These are phyloP conservation scores for Gossypium bickii DNA, from an alignment of 345 rosid species.

Conservation along the genomic window DNA sequence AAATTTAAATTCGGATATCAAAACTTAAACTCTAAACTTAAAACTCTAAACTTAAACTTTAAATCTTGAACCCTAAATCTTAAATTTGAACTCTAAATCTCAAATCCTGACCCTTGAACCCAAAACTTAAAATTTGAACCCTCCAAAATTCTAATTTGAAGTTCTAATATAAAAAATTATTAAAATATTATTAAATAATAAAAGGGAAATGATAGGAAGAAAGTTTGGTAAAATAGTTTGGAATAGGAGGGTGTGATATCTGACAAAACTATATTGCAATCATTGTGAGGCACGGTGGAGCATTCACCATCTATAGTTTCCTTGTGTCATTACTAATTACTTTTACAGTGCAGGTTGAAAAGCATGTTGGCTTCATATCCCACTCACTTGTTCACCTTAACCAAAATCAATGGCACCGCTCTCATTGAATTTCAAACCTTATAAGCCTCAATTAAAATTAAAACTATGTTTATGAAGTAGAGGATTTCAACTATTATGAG, in stretches of 20 bases:
- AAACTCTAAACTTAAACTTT: fast-evolving
- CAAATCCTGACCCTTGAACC: fast-evolving
- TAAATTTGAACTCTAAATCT: too few species aligned
- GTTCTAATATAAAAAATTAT: too few species aligned
- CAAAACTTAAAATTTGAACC: too few species aligned
- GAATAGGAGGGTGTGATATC: neutral
- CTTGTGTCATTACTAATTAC: too few species aligned
- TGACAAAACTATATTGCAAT: conserved; percentile 1
- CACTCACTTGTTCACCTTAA: neutral
- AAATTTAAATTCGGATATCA: too few species aligned
- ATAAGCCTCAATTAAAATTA: too few species aligned
- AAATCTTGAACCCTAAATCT: fast-evolving
- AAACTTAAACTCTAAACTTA: too few species aligned
- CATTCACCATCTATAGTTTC: neutral
- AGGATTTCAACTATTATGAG: too few species aligned
- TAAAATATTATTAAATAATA: too few species aligned
- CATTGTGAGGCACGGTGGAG: neutral
- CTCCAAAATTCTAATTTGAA: fast-evolving
- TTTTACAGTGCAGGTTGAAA: neutral
- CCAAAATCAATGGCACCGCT: neutral
- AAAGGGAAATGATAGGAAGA: too few species aligned
- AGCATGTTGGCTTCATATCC: neutral
- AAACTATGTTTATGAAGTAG: too few species aligned
- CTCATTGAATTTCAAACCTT: too few species aligned
- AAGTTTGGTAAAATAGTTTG: neutral